Conservation (phyloP, 140 eudicot genomes). For the Bidens hawaiensis region DNA sequence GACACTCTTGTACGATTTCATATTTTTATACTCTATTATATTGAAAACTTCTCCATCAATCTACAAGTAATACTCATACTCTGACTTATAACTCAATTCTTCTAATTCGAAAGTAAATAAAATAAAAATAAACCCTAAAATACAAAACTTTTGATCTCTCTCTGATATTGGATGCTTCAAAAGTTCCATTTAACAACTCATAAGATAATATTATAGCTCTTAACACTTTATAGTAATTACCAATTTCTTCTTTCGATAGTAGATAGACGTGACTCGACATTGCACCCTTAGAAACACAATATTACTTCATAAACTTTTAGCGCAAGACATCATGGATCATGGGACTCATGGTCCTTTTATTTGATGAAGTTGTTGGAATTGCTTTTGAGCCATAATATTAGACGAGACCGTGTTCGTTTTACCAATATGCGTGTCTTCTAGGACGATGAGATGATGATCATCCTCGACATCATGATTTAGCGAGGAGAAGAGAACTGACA, state of each 20-base stretch:
- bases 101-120: too few relatives aligned
- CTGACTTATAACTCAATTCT: background rate
- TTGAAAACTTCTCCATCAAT: background rate
- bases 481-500: constrained; percentile 27
- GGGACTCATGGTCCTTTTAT: constrained; percentile 25
- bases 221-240: too few relatives aligned
- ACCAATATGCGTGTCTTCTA: background rate
- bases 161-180: background rate
- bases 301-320: constrained; percentile 6
- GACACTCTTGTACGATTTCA: too few relatives aligned
- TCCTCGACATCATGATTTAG: background rate
- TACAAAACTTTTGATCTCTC: background rate
- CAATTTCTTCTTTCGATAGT: background rate
- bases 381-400: constrained; percentile 25
- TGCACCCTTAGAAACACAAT: background rate
- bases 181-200: background rate
- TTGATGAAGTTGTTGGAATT: constrained; percentile 20
- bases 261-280: background rate
- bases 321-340: constrained; percentile 8
- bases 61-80: background rate
- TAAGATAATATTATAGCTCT: background rate
- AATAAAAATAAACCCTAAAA: background rate
- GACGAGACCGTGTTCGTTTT: constrained; percentile 9
- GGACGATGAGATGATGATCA: background rate
- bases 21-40: too few relatives aligned